Percentiles rank a stretch among this genome's conserved stretches.
Evolutionary conservation across 78 protist genomes (phyloP).

Genomic region (Dictyostelium citrinum): DNA sequence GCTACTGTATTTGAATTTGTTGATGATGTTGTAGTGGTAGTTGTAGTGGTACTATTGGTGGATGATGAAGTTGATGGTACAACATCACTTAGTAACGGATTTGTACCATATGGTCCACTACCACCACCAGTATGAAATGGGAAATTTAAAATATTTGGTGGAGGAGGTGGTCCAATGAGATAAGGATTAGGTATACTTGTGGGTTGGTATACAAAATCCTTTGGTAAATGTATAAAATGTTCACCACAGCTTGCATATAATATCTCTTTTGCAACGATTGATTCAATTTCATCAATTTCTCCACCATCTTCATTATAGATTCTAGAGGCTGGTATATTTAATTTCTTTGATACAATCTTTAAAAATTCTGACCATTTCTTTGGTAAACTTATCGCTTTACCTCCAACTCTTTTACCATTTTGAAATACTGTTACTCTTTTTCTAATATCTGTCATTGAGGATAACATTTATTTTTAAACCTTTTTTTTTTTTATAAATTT

Average conservation of each 20-base stretch:
- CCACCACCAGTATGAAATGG: background rate
- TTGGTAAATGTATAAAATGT: constrained; percentile 27
- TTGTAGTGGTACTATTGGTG: background rate
- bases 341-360: constrained; percentile 49
- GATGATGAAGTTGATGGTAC: background rate
- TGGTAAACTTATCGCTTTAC: constrained; percentile 63
- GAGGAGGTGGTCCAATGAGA: background rate
- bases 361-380: constrained; percentile 76
- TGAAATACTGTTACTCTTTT: constrained; percentile 75
- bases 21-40: background rate
- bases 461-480: background rate
- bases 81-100: background rate
- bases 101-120: background rate
- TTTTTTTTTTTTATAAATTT: background rate
- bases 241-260: constrained; percentile 78
- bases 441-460: constrained; percentile 34
- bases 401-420: constrained; percentile 68
- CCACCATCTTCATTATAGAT: constrained; percentile 82
- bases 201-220: background rate
- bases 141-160: background rate
- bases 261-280: constrained; percentile 62
- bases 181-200: background rate
- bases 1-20: background rate
- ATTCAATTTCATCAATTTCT: constrained; percentile 77
- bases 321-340: constrained; percentile 21